Evolutionary conservation across 306 rosid genomes (phyloP).

Genomic region (Medicago arabica): DNA sequence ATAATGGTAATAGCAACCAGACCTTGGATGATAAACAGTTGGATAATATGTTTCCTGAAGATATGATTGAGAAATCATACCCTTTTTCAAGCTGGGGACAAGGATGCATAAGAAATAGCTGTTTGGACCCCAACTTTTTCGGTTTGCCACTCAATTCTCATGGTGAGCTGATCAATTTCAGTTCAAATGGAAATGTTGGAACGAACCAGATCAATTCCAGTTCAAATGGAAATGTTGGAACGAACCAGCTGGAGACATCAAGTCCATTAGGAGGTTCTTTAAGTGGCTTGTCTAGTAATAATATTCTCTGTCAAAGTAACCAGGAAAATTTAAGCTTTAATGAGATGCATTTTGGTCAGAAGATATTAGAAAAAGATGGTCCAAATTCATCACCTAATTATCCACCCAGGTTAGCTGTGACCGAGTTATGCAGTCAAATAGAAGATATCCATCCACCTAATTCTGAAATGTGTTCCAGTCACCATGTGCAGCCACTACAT

Average conservation of each 20-base stretch:
- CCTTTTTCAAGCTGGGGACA: conserved; percentile 57
- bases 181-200: conserved; percentile 58
- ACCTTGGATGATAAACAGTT: conserved; percentile 47
- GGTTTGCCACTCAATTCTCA: conserved; percentile 97
- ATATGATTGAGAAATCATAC: conserved; percentile 51
- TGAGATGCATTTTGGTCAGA: conserved; percentile 54
- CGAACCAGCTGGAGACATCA: conserved; percentile 54
- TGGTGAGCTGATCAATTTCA: conserved; percentile 81
- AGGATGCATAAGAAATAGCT: conserved; percentile 52
- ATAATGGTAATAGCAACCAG: conserved; percentile 41
- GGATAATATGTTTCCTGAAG: conserved; percentile 47
- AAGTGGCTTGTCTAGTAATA: conserved; percentile 51
- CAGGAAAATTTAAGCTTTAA: conserved; percentile 51
- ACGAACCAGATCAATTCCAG: conserved; percentile 66
- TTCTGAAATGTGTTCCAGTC: conserved; percentile 55
- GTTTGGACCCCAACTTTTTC: conserved; percentile 51
- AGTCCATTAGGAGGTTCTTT: conserved; percentile 50
- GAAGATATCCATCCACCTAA: conserved; percentile 54
- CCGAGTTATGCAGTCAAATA: conserved; percentile 53
- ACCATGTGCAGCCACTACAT: conserved; percentile 46
- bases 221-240: conserved; percentile 56
- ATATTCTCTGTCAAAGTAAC: conserved; percentile 43
- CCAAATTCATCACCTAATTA: conserved; percentile 60
- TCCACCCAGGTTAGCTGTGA: conserved; percentile 64
- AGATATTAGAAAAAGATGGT: conserved; percentile 54